These are phyloP conservation scores for Xylaria sp. DNA, from an alignment of 2,329 filamentous ascomycete species.

Conservation along the genomic window DNA sequence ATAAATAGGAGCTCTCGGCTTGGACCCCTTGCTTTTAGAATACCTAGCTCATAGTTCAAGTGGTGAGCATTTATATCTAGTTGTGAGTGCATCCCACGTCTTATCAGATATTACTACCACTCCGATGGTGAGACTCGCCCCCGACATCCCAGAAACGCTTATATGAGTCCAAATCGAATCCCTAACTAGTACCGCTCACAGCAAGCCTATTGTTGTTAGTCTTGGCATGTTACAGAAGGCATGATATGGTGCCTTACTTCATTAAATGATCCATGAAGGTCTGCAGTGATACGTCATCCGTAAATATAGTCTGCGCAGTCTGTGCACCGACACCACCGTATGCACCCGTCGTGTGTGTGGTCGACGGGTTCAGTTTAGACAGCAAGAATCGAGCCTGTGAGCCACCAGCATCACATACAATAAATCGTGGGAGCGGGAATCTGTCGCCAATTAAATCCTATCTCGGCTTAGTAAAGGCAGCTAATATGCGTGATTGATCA, in stretches of 20 bases:
- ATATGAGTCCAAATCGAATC: neutral
- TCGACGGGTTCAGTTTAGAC: constrained; percentile 96
- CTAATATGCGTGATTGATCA: constrained; percentile 9
- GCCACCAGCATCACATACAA: constrained; percentile 97
- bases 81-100: constrained; percentile 16
- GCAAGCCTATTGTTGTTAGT: constrained; percentile 58
- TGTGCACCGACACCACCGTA: constrained; percentile 88
- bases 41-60: constrained; percentile 7
- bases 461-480: constrained; percentile 29
- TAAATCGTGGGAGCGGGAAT: constrained; percentile 98
- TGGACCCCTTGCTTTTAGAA: neutral
- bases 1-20: neutral
- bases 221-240: neutral
- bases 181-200: constrained; percentile 71
- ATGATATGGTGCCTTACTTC: constrained; percentile 75
- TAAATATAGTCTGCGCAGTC: constrained; percentile 97
- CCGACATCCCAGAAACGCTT: constrained; percentile 3
- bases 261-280: constrained; percentile 99
- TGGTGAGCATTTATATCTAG: constrained; percentile 27
- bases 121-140: constrained; percentile 8
- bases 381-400: constrained; percentile 97
- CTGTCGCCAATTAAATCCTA: constrained; percentile 96
- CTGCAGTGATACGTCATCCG: constrained; percentile 96
- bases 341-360: constrained; percentile 91
- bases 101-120: constrained; percentile 17